Evolutionary conservation across 306 rosid genomes (phyloP).

Genomic region (Dalbergia cochinchinensis): DNA sequence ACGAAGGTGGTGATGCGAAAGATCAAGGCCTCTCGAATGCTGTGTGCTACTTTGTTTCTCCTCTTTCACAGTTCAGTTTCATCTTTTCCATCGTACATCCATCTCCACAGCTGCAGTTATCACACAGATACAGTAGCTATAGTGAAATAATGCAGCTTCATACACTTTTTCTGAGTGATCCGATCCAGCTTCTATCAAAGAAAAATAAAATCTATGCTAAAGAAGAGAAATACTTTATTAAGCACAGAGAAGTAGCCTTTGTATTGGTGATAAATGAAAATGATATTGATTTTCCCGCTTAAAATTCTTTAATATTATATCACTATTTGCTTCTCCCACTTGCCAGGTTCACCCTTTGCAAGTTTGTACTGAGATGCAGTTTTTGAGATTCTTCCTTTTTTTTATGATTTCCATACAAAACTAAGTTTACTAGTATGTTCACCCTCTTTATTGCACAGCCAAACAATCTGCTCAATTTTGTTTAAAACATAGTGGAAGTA

Average conservation of each 20-base stretch:
- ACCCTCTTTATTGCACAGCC: neutral
- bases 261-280: slow-evolving; percentile 7
- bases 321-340: slow-evolving; percentile 20
- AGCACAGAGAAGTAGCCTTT: neutral
- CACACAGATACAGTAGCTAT: neutral
- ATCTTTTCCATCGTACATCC: neutral
- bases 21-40: neutral
- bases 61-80: neutral
- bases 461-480: neutral
- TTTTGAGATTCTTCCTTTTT: neutral
- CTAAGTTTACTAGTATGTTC: neutral
- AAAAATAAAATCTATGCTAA: neutral
- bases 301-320: slow-evolving; percentile 1
- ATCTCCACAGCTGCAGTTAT: neutral
- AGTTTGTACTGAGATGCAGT: neutral
- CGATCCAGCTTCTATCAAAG: neutral
- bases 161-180: neutral
- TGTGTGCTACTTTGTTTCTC: neutral
- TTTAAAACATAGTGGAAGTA: slow-evolving; percentile 14
- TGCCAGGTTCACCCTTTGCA: neutral
- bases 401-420: slow-evolving; percentile 25
- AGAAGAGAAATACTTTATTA: neutral
- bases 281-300: neutral
- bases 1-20: neutral
- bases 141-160: neutral